Base-by-base conservation (phyloP, 208 protist species). In the Crithidia acanthocephali region DNA sequence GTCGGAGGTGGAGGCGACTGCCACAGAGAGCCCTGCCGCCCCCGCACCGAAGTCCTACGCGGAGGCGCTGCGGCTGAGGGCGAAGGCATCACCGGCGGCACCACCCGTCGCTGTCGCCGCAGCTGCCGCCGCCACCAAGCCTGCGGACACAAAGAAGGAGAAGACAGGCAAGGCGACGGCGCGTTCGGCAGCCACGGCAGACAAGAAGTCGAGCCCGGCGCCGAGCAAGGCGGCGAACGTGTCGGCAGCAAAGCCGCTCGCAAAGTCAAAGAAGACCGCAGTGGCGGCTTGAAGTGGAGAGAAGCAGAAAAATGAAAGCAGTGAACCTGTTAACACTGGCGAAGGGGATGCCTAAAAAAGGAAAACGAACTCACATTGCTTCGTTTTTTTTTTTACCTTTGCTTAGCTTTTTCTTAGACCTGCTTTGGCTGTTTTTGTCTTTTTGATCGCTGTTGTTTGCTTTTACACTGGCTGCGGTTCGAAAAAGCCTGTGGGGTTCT, bases 11-110 rank as follows among this genome's bases (percentile, higher is more conserved):
- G 30, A 15, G 13, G 62, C 37, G 37, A 13, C 30, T 68, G 32
- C 50, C 28, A 50, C 10, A 5, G 62, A 51, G 40, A 25, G 23
- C 20, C 11, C 13, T 15, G 64, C 22, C 61, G 13, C n/a, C 47
- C 37, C 37, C 37, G 6, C 37, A 42, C 61, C 61, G 4, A 66
- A 56, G 47, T 66, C 61, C 6, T 66, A 66, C 61, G 61, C 61
- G 10, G 61, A 66, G 61, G 61, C 61, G 22, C 30, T 66, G 61
- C 44, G 47, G 45, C 61, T 66, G 18, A 66, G 56, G 61, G 44
- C 47, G 22, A 66, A 66, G 61, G 44, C 61, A 3, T 9, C 44
- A 0, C 20, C 32, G 1, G 32, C 20, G 10, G 30, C 47, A 20
- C 23, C 37, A 8, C 13, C 11, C 7, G 27, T 52, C 20, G 8